Base-by-base conservation (phyloP, 768 basidiomycete species). In the Lentinula lateritia region DNA sequence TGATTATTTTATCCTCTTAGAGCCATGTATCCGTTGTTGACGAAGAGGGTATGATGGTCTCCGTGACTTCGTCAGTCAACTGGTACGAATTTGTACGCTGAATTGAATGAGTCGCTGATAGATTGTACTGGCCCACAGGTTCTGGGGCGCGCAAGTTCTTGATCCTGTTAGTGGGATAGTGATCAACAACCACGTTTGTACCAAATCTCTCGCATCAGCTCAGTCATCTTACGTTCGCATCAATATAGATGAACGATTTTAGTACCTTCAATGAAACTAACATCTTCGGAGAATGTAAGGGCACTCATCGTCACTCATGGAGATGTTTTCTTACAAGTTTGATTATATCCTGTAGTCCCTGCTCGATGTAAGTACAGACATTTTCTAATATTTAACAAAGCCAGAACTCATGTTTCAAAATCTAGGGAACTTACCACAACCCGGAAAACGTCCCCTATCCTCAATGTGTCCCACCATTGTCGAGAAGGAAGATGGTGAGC, bases 181-280 rank as follows among this genome's bases (percentile, higher is more conserved):
- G 50, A 72, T 91, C 58, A 90, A 90, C 65, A 82, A 90, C 64
- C 85, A 88, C 75, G 83, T 79, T 65, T 65, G 75, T 12, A 42
- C 36, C 43, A 5, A 3, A 12, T 18, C 18, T 48, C 20, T 6
- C 46, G 46, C 23, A 1, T 9, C 41, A 39, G 28, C 15, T 46
- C 23, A 15, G 41, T 35, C 38, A 2, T 39, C 38, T 13, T 28
- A 39, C 48, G 9, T 39, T 1, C 6, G 1, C 38, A 39, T 39
- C 38, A 8, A 6, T 32, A 8, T 56, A 87, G 83, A 91, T 93
- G 90, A 92, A 94, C 63, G 96, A 98, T 72, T 98, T 98, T 71
- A 90, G 93, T 10, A 87, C 78, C 0, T 95, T 95, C 1, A 93
- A 90, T 2, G 72, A 73, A n/a, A 83, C 92, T 5, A 96, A 97